Conservation (phyloP, 108 stramenopile genomes). For the Skeletonema grethae region DNA sequence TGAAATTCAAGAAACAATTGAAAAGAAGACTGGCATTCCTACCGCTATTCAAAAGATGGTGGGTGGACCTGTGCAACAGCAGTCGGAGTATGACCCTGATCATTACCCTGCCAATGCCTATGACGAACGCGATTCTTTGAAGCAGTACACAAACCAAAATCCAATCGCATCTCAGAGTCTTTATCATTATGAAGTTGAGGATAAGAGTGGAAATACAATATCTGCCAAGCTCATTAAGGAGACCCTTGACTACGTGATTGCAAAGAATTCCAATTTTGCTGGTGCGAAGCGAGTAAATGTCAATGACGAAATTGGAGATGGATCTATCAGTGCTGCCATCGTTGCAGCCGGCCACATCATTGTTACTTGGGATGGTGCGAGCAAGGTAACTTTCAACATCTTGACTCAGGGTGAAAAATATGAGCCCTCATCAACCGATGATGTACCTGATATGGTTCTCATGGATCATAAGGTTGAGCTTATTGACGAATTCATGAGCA, state of each 20-base stretch:
- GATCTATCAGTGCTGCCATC: slow-evolving; percentile 31
- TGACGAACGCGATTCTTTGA: slow-evolving; percentile 45
- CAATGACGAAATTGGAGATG: slow-evolving; percentile 46
- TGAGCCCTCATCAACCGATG: not conserved
- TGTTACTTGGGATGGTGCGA: slow-evolving; percentile 57
- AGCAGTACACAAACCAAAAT: slow-evolving; percentile 26
- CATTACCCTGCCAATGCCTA: slow-evolving; percentile 50
- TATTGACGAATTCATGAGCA: slow-evolving; percentile 19
- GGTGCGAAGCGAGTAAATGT: slow-evolving; percentile 7
- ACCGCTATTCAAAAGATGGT: slow-evolving; percentile 48
- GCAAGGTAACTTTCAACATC: slow-evolving; percentile 56
- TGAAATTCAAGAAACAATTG: slow-evolving; percentile 23
- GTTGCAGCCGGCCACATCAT: slow-evolving; percentile 26
- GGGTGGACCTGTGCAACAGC: slow-evolving; percentile 44
- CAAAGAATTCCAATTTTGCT: slow-evolving; percentile 2
- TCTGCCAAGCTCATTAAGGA: slow-evolving; percentile 2
- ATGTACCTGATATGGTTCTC: not conserved
- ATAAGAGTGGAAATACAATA: not conserved
- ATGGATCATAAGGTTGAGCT: slow-evolving; percentile 3
- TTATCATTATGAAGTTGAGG: slow-evolving; percentile 2
- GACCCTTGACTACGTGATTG: not conserved
- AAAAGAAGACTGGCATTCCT: slow-evolving; percentile 45
- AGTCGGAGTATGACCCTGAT: slow-evolving; percentile 44
- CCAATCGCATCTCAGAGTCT: slow-evolving; percentile 13
- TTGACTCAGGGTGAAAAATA: slow-evolving; percentile 41